Base-by-base conservation (phyloP, 1,284 basidiomycete genomes). In the Erythrobasidium hasegawianum region DNA sequence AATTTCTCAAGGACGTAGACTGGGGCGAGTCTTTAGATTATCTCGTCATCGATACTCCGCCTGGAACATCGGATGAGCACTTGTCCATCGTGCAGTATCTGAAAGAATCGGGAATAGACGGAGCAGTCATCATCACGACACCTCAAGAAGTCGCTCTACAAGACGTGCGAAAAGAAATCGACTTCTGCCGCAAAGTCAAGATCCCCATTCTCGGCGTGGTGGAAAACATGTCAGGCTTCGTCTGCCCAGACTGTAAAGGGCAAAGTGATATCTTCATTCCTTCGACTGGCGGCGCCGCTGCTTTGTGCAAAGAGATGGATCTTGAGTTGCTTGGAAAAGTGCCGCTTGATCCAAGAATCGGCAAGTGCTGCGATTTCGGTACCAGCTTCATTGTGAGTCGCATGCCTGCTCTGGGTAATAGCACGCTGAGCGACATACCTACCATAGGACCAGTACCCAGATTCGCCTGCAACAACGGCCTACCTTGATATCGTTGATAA, bases 201-300 rank as follows among this genome's bases (percentile, higher is more conserved):
- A 86, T 99, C 41, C 84, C 85, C 40, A 88, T 99, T 49, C 79
- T 98, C 26, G 96, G 96, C 16, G 79, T 99, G 26, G 94, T 99
- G 22, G 96, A 98, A 79, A 99, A 98, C 75, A 99, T 99, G 96
- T 87, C 90, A 10, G 95, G 95, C 1, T 99, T 98, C 76, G 93
- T 98, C 13, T 99, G 96, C 76, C 95, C 96, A 0, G 84, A 81
- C 18, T 99, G 96, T 79, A 91, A 93, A 77, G 86, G 83, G 7
- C 86, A 90, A 75, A 88, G 85, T 16, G 89, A 97, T 77, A 97
- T 99, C 69, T 99, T 99, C 79, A 90, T 87, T 70, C 92, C 96
- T 0, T 89, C 85, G 24, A 97, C 95, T 0, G 96, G 96, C 2
- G 96, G 96, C 2, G 96, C 92, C 0, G 85, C 87, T 72, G 82